phyloP scores from a whole-genome alignment of 495 filamentous ascomycete genomes.

The Acidiella bohemica region DNA sequence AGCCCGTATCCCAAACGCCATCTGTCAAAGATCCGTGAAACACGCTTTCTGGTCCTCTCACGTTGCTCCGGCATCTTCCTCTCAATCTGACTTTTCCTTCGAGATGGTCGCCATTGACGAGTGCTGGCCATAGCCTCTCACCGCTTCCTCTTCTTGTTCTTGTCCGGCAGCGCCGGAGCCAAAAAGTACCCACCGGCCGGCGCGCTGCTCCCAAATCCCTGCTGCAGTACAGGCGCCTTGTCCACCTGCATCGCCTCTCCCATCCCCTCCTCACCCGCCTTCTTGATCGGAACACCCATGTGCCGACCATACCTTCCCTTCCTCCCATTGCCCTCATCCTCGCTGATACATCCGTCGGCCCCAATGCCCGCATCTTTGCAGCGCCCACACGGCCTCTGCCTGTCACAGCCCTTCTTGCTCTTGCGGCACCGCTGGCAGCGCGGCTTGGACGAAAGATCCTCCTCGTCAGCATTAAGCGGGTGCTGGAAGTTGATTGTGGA shows the following conservation, averaged over 20 bases:
- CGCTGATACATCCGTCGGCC: slow-evolving; percentile 83
- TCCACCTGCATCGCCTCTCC: background rate
- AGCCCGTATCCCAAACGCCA: too few species aligned
- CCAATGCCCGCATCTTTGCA: slow-evolving; percentile 93
- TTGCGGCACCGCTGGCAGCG: slow-evolving; percentile 97
- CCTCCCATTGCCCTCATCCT: slow-evolving; percentile 90
- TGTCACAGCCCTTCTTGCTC: slow-evolving; percentile 98
- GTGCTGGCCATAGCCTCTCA: slow-evolving; percentile 17
- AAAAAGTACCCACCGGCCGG: slow-evolving; percentile 21
- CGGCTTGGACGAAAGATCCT: slow-evolving; percentile 83
- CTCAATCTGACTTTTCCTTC: too few species aligned
- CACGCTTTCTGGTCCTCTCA: too few species aligned
- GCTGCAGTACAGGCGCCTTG: too few species aligned
- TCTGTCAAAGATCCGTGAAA: too few species aligned
- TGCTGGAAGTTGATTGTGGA: slow-evolving; percentile 52
- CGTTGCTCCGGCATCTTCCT: too few species aligned
- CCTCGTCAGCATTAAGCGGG: slow-evolving; percentile 66
- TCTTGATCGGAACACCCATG: slow-evolving; percentile 89
- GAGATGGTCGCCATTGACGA: too few species aligned
- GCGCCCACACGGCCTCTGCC: slow-evolving; percentile 82
- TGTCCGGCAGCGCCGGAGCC: slow-evolving; percentile 32
- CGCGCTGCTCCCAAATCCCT: slow-evolving; percentile 21
- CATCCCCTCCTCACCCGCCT: slow-evolving; percentile 32
- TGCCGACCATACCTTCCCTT: slow-evolving; percentile 93
- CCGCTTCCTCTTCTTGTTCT: slow-evolving; percentile 63